Evolutionary conservation across 768 basidiomycete species (phyloP).

Genomic region (Xanthoconium stramineum): DNA sequence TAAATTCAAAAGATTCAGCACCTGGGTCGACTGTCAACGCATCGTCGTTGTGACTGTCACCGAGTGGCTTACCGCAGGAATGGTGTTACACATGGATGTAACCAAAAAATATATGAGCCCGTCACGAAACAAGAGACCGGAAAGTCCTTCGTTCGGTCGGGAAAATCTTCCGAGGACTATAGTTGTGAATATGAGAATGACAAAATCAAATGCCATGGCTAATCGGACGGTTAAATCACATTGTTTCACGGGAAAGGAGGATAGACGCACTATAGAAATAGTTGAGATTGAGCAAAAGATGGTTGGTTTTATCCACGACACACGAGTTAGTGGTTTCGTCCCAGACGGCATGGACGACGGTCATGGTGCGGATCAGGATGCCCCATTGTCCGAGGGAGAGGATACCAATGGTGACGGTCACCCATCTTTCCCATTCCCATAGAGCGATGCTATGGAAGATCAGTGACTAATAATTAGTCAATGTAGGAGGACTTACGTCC

Average conservation of each 20-base stretch:
- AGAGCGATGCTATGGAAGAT: constrained; percentile 54
- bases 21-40: constrained; percentile 10
- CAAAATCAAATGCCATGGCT: constrained; percentile 72
- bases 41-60: background rate
- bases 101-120: constrained; percentile 68
- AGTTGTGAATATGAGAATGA: constrained; percentile 55
- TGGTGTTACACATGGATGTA: constrained; percentile 61
- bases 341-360: constrained; percentile 57
- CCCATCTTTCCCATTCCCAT: constrained; percentile 58
- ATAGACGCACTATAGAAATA: constrained; percentile 67
- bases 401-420: constrained; percentile 48
- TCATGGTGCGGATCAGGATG: constrained; percentile 68
- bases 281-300: constrained; percentile 56
- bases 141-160: constrained; percentile 54
- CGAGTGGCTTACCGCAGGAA: constrained; percentile 54
- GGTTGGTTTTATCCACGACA: constrained; percentile 49
- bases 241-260: background rate
- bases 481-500: constrained; percentile 45
- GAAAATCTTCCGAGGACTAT: constrained; percentile 44
- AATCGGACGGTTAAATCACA: background rate
- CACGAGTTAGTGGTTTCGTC: constrained; percentile 40
- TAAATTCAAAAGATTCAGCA: constrained; percentile 24
- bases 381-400: constrained; percentile 65
- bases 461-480: constrained; percentile 19
- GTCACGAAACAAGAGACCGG: constrained; percentile 69